A percentile compares a stretch with the other conserved stretches of the same genome.
phyloP scores from a whole-genome alignment of 306 rosid genomes.

The Trifolium subterraneum region DNA sequence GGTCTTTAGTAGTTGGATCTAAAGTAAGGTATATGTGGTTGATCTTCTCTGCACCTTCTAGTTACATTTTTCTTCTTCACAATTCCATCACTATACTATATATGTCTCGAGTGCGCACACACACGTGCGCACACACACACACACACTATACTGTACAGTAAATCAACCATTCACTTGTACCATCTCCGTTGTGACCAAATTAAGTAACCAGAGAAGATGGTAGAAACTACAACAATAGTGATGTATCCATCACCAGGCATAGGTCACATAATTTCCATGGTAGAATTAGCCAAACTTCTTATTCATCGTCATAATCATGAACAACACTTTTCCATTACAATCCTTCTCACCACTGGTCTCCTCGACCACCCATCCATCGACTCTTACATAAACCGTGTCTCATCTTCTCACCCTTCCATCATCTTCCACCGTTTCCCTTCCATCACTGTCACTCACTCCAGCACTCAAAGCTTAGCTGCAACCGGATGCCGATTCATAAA shows the following conservation, averaged over 20 bases:
- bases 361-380: conserved; percentile 22
- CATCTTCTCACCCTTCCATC: conserved; percentile 33
- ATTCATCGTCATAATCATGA: background rate
- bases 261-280: conserved; percentile 40
- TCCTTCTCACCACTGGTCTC: conserved; percentile 39
- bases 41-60: too few species aligned
- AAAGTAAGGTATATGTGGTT: too few species aligned
- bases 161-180: too few species aligned
- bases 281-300: conserved; percentile 19
- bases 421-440: conserved; percentile 43
- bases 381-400: background rate
- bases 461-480: background rate
- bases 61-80: too few species aligned
- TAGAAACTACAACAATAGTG: conserved; percentile 8
- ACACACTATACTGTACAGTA: too few species aligned
- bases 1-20: too few species aligned
- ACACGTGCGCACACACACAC: too few species aligned
- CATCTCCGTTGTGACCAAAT: background rate
- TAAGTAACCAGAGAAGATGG: background rate
- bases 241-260: conserved; percentile 33
- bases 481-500: background rate
- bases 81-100: background rate
- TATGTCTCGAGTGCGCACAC: too few species aligned
- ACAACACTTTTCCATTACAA: background rate
- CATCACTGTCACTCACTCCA: background rate